Evolutionary conservation across 2,329 filamentous ascomycete genomes (phyloP), one percentile per base, ranked within the genome.

Genomic region (Davidsoniella australis): DNA sequence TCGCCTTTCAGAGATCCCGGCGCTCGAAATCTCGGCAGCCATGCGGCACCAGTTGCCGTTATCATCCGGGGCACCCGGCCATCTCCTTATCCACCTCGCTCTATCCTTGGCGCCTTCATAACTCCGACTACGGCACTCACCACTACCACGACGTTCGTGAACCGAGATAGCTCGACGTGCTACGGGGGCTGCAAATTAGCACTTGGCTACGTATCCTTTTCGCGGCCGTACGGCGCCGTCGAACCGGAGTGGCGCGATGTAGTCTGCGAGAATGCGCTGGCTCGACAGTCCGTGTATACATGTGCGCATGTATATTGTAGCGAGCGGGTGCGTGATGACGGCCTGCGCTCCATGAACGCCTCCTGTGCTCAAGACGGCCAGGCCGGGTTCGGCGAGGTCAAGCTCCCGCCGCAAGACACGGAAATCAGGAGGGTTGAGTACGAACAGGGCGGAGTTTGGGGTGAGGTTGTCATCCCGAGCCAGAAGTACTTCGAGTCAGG

Each of bases 301-400:
- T 70, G 68, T 37, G 41, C 64, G 9, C 54, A 58, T 3, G 54
- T 61, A 2, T 62, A 65, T 55, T 69, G 67, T 53, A 54, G 54
- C 26, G 52, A 53, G 2, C 56, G 54, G 0, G 58, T 60, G 2
- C 53, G 57, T 7, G 52, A 53, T 1, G 54, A 38, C 0, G 62
- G 60, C 0, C 43, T 66, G 10, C 41, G 18, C 2, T 50, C 50
- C 7, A 53, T 66, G 45, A 66, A 67, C 49, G 50, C 58, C 18
- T 67, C 63, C 4, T 70, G 67, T 42, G 37, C 69, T 66, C 23
- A 9, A 5, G 14, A 26, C 20, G 45, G 41, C 16, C 7, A 24
- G 10, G 17, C 9, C n/a, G 45, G 45, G 16, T 45, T 48, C 39
- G 41, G 12, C 5, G 17, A 41, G 8, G 26, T 47, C 23, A 17